These are phyloP conservation scores for Fusarium setosum DNA, from an alignment of 2,329 filamentous ascomycete genomes.

Conservation along the genomic window DNA sequence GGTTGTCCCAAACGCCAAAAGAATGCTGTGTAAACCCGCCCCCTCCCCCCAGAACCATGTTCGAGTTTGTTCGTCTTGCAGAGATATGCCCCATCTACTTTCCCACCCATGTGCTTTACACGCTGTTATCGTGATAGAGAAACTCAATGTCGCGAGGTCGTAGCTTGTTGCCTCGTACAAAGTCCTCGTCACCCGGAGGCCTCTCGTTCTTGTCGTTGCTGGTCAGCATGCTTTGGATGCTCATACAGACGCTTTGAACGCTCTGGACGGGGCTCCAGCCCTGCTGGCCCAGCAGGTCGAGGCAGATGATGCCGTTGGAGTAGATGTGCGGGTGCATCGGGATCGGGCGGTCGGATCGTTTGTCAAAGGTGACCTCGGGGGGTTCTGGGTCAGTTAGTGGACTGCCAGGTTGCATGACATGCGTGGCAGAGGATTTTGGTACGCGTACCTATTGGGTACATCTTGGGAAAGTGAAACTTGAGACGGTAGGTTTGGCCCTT, in stretches of 20 bases:
- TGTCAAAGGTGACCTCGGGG: conserved; percentile 91
- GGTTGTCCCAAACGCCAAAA: conserved; percentile 35
- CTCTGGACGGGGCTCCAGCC: conserved; percentile 98
- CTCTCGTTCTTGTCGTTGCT: conserved; percentile 93
- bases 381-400: conserved; percentile 70
- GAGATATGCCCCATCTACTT: not conserved
- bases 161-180: conserved; percentile 82
- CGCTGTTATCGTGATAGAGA: conserved; percentile 90
- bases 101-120: conserved; percentile 53
- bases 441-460: conserved; percentile 87
- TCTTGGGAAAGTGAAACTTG: conserved; percentile 84
- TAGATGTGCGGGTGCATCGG: conserved; percentile 98
- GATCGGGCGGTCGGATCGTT: conserved; percentile 73
- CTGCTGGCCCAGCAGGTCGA: conserved; percentile 87
- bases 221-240: conserved; percentile 97
- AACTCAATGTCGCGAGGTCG: conserved; percentile 92
- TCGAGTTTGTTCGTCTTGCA: not conserved
- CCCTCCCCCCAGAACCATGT: conserved; percentile 12
- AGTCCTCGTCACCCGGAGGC: conserved; percentile 89
- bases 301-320: conserved; percentile 97
- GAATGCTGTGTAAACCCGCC: conserved; percentile 38
- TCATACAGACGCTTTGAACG: conserved; percentile 96
- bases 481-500: conserved; percentile 82
- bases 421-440: not conserved
- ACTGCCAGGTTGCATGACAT: not conserved